These are phyloP conservation scores for Mucor irregularis DNA, from an alignment of 371 early-diverging fungal genomes.

Conservation along the genomic window DNA sequence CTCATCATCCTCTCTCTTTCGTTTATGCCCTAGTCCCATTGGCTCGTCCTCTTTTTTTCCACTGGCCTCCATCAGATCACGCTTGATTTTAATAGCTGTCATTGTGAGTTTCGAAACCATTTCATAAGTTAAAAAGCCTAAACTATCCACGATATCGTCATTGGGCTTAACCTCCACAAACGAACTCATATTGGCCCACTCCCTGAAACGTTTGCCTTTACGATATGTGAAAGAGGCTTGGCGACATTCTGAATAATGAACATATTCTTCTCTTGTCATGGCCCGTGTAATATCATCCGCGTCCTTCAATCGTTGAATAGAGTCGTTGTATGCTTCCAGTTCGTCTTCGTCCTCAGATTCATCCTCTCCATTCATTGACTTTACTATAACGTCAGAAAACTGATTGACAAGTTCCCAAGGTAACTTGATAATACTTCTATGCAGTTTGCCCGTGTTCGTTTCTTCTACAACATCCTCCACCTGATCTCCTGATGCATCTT, in stretches of 20 bases:
- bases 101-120: slow-evolving; percentile 93
- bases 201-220: slow-evolving; percentile 92
- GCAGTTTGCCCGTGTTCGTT: slow-evolving; percentile 62
- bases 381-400: slow-evolving; percentile 68
- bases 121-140: slow-evolving; percentile 97
- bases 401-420: slow-evolving; percentile 89
- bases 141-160: slow-evolving; percentile 94
- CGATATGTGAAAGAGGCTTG: slow-evolving; percentile 97
- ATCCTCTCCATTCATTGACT: slow-evolving; percentile 63
- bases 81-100: slow-evolving; percentile 80
- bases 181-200: slow-evolving; percentile 91
- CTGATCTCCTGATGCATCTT: slow-evolving; percentile 68
- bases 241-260: slow-evolving; percentile 97
- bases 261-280: slow-evolving; percentile 98
- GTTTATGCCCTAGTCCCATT: slow-evolving; percentile 20
- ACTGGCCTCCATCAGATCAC: slow-evolving; percentile 32
- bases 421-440: slow-evolving; percentile 80
- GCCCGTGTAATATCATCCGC: slow-evolving; percentile 92
- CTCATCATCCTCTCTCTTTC: slow-evolving; percentile 49
- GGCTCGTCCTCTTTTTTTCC: slow-evolving; percentile 32
- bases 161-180: slow-evolving; percentile 88
- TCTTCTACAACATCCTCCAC: slow-evolving; percentile 75
- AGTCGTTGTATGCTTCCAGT: slow-evolving; percentile 85
- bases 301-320: slow-evolving; percentile 72
- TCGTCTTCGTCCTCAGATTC: slow-evolving; percentile 86